These are phyloP conservation scores for Ogataea thermomethanolica DNA, from an alignment of 805 yeast genomes.

Conservation along the genomic window DNA sequence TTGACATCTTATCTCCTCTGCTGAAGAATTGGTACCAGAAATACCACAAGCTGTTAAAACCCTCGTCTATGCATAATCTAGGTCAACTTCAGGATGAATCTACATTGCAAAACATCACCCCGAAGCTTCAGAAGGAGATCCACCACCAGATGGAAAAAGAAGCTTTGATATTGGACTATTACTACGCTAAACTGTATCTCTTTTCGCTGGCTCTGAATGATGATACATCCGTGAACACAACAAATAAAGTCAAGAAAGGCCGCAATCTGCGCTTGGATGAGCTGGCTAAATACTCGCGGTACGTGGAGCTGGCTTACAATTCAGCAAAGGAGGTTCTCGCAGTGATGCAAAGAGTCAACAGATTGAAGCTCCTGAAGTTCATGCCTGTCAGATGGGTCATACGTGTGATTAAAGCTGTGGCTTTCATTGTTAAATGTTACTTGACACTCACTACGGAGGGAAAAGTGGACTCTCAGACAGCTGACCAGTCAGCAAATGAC, in stretches of 20 bases:
- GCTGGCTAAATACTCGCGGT: slow-evolving; percentile 66
- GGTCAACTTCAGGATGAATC: slow-evolving; percentile 8
- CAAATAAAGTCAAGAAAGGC: slow-evolving; percentile 27
- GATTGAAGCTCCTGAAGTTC: slow-evolving; percentile 56
- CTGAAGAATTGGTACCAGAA: slow-evolving; percentile 74
- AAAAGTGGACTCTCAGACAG: neutral
- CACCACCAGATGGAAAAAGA: slow-evolving; percentile 55
- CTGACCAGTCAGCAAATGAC: slow-evolving; percentile 18
- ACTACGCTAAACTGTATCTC: slow-evolving; percentile 79
- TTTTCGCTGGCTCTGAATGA: slow-evolving; percentile 76
- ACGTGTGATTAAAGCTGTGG: slow-evolving; percentile 80
- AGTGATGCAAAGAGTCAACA: slow-evolving; percentile 67
- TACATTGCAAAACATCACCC: slow-evolving; percentile 26
- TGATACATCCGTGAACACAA: slow-evolving; percentile 35
- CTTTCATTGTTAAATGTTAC: slow-evolving; percentile 85
- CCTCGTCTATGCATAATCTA: slow-evolving; percentile 40
- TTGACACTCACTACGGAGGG: slow-evolving; percentile 48
- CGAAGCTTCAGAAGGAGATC: slow-evolving; percentile 39
- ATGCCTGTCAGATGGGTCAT: slow-evolving; percentile 95
- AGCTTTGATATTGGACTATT: slow-evolving; percentile 73
- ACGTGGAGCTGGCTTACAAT: slow-evolving; percentile 74
- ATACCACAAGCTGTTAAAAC: slow-evolving; percentile 52
- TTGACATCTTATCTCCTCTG: slow-evolving; percentile 72
- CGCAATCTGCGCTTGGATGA: slow-evolving; percentile 57
- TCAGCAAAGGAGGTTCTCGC: slow-evolving; percentile 79